Conservation (phyloP, 805 yeast genomes). For the Kazachstania kunashirensis region DNA sequence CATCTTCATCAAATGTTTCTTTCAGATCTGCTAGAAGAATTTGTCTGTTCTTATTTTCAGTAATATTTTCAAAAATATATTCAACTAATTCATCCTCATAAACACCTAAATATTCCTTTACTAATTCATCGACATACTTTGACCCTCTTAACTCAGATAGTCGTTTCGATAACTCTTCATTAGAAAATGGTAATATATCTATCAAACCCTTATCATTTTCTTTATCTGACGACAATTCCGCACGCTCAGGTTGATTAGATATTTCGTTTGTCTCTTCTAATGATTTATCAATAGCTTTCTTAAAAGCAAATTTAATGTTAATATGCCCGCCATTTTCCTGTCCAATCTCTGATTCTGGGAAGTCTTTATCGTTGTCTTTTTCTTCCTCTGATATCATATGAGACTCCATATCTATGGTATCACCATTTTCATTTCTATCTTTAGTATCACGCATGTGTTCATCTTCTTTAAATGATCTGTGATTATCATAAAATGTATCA, state of each 20-base stretch:
- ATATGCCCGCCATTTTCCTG: slow-evolving; percentile 7
- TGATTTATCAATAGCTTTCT: slow-evolving; percentile 16
- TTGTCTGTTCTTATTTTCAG: slow-evolving; percentile 16
- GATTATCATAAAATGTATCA: slow-evolving; percentile 23
- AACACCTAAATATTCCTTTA: slow-evolving; percentile 27
- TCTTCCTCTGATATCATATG: neutral
- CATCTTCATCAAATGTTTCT: slow-evolving; percentile 30
- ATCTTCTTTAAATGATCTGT: slow-evolving; percentile 16
- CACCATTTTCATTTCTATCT: slow-evolving; percentile 10
- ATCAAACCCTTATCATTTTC: too few species aligned
- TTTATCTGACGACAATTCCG: neutral
- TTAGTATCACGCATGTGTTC: slow-evolving; percentile 15
- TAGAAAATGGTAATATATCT: slow-evolving; percentile 9
- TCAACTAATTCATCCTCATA: slow-evolving; percentile 27
- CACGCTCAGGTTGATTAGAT: neutral
- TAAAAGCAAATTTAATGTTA: slow-evolving; percentile 22
- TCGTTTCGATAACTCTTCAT: slow-evolving; percentile 11
- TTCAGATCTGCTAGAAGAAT: slow-evolving; percentile 20
- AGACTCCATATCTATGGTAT: neutral
- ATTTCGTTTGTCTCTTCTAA: slow-evolving; percentile 2
- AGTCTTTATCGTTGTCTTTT: neutral
- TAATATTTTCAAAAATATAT: slow-evolving; percentile 24
- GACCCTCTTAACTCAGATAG: slow-evolving; percentile 13
- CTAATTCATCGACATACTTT: slow-evolving; percentile 22
- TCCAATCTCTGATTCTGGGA: neutral